Conservation (phyloP, 2,329 filamentous ascomycete genomes). For the Aspergillus persii region DNA sequence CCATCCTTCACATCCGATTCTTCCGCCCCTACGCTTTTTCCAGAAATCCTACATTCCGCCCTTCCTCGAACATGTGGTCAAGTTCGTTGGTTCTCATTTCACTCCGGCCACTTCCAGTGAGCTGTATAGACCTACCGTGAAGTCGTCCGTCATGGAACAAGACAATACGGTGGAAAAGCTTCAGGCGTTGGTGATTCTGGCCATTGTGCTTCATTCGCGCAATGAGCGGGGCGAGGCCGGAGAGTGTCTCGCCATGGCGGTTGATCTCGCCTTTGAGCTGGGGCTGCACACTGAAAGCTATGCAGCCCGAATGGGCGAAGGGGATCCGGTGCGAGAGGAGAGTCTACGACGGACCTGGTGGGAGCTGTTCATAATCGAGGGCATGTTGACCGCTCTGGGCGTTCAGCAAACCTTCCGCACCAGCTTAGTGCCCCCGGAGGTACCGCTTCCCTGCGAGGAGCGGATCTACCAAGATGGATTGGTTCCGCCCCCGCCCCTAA, state of each 20-base stretch:
- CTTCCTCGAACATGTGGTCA: constrained; percentile 55
- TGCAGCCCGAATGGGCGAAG: constrained; percentile 61
- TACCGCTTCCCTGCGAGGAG: constrained; percentile 79
- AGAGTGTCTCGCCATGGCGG: constrained; percentile 64
- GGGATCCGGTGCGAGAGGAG: constrained; percentile 70
- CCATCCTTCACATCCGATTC: constrained; percentile 56
- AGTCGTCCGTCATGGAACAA: constrained; percentile 31
- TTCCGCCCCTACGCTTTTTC: constrained; percentile 48
- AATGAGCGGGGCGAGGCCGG: constrained; percentile 69
- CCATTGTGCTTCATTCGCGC: constrained; percentile 74
- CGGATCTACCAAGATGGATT: constrained; percentile 56
- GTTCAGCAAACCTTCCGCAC: constrained; percentile 56
- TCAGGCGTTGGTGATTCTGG: constrained; percentile 73
- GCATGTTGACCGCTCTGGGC: constrained; percentile 73
- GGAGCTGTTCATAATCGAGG: constrained; percentile 78
- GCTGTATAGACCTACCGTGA: constrained; percentile 40
- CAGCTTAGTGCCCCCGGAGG: constrained; percentile 66
- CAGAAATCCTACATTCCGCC: constrained; percentile 39
- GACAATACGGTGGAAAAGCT: constrained; percentile 61
- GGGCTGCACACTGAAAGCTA: constrained; percentile 71
- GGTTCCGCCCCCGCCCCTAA: constrained; percentile 57
- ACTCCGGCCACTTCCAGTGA: constrained; percentile 46
- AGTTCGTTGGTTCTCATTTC: constrained; percentile 57
- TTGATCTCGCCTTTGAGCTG: constrained; percentile 71
- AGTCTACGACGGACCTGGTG: constrained; percentile 89